phyloP scores from a whole-genome alignment of 2,329 filamentous ascomycete species.

The Fusarium torreyae region DNA sequence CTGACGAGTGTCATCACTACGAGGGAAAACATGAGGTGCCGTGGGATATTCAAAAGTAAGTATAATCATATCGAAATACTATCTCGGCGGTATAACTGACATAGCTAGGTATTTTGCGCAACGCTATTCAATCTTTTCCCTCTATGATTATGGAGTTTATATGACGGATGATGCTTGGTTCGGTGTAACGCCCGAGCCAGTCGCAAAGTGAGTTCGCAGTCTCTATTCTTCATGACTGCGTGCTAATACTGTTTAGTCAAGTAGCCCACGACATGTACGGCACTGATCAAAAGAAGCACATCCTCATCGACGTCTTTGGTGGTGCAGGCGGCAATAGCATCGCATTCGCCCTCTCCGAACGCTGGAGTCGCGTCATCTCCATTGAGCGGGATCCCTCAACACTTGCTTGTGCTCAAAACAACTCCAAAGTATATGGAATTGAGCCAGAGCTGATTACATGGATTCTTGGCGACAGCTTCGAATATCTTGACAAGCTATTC shows the following conservation, averaged over 20 bases:
- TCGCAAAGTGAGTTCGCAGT: slow-evolving; percentile 77
- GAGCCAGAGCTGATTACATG: slow-evolving; percentile 81
- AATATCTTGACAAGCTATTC: slow-evolving; percentile 70
- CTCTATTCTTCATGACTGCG: not conserved
- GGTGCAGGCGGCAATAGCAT: slow-evolving; percentile 96
- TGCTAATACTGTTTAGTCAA: slow-evolving; percentile 64
- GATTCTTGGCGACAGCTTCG: slow-evolving; percentile 89
- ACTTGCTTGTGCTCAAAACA: slow-evolving; percentile 91
- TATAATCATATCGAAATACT: not conserved
- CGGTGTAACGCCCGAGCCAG: slow-evolving; percentile 92
- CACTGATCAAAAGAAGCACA: slow-evolving; percentile 68
- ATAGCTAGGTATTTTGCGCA: slow-evolving; percentile 86
- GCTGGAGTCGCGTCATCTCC: slow-evolving; percentile 88
- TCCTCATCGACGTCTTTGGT: slow-evolving; percentile 89
- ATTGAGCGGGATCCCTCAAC: slow-evolving; percentile 88
- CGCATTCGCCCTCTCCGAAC: slow-evolving; percentile 86
- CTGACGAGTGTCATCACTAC: slow-evolving; percentile 83
- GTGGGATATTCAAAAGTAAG: slow-evolving; percentile 86
- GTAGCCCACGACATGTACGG: slow-evolving; percentile 81
- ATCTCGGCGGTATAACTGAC: not conserved
- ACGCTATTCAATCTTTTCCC: slow-evolving; percentile 87
- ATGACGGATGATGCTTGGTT: slow-evolving; percentile 98
- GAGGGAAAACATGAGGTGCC: slow-evolving; percentile 78
- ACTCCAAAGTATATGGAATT: slow-evolving; percentile 88
- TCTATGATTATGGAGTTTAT: slow-evolving; percentile 88